Evolutionary conservation across 805 yeast species (phyloP).

Genomic region (Lipomyces starkeyi): DNA sequence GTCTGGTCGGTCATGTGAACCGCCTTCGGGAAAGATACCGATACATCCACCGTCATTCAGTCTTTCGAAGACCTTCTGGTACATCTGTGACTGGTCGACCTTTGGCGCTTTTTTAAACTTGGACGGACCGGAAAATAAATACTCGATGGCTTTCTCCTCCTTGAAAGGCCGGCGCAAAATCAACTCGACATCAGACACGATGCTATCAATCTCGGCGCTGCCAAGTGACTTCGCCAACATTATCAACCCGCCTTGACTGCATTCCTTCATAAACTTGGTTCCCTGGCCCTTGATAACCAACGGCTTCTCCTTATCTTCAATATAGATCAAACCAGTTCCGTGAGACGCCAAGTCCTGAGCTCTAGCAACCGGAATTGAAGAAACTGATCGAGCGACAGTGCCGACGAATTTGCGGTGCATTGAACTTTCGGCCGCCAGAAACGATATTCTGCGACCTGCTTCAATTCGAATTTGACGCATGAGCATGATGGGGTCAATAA

Average conservation of each 20-base stretch:
- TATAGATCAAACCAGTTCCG: slow-evolving; percentile 69
- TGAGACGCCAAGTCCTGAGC: slow-evolving; percentile 81
- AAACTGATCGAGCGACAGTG: slow-evolving; percentile 70
- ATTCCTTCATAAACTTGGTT: slow-evolving; percentile 70
- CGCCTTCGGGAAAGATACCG: slow-evolving; percentile 98
- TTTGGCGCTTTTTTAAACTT: slow-evolving; percentile 75
- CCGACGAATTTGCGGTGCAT: slow-evolving; percentile 73
- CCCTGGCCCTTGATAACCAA: slow-evolving; percentile 64
- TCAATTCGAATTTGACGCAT: slow-evolving; percentile 78
- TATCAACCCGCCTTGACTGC: slow-evolving; percentile 67
- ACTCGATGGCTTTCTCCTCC: slow-evolving; percentile 52
- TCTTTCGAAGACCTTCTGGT: slow-evolving; percentile 82
- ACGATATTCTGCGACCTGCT: slow-evolving; percentile 72
- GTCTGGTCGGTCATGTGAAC: slow-evolving; percentile 94
- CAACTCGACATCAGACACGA: slow-evolving; percentile 75
- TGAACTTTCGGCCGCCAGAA: slow-evolving; percentile 84
- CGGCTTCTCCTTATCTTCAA: slow-evolving; percentile 61
- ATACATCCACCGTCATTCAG: slow-evolving; percentile 78
- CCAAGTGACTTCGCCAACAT: slow-evolving; percentile 83
- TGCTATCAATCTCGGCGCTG: slow-evolving; percentile 68
- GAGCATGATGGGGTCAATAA: slow-evolving; percentile 81
- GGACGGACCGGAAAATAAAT: slow-evolving; percentile 57
- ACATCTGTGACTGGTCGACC: slow-evolving; percentile 85
- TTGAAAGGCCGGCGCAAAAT: slow-evolving; percentile 72
- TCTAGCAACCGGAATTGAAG: slow-evolving; percentile 88